Conservation (phyloP, 2,329 filamentous ascomycete genomes). For the Diplodia seriata region DNA sequence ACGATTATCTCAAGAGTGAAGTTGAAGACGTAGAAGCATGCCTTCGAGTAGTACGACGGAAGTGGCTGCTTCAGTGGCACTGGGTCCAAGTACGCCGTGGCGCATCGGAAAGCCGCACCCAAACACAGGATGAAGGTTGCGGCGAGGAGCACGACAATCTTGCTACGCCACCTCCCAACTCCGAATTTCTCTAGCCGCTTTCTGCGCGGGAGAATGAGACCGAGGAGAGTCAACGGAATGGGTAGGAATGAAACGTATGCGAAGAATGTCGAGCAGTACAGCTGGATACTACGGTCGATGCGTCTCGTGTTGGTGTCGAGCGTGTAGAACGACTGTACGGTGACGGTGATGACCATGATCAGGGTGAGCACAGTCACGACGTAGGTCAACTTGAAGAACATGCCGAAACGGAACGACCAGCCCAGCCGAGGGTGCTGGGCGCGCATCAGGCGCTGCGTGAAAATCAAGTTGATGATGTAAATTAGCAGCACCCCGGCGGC, state of each 20-base stretch:
- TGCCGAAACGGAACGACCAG: constrained; percentile 65
- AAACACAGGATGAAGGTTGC: constrained; percentile 67
- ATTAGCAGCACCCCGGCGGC: constrained; percentile 76
- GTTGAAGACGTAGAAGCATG: constrained; percentile 81
- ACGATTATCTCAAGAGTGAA: constrained; percentile 76
- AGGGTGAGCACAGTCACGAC: constrained; percentile 65
- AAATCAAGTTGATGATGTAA: constrained; percentile 79
- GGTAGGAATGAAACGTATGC: constrained; percentile 72
- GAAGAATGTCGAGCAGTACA: constrained; percentile 68
- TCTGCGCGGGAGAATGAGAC: constrained; percentile 55
- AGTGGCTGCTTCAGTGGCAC: constrained; percentile 58
- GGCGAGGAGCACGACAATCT: constrained; percentile 68
- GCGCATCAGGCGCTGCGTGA: constrained; percentile 76
- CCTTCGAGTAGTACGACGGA: constrained; percentile 74
- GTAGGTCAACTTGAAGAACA: constrained; percentile 65
- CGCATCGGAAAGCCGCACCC: constrained; percentile 73
- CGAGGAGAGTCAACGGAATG: constrained; percentile 61
- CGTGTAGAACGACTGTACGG: constrained; percentile 72
- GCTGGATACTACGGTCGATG: constrained; percentile 68
- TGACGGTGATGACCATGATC: constrained; percentile 69
- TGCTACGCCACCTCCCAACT: constrained; percentile 68
- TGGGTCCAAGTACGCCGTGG: constrained; percentile 60
- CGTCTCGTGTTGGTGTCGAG: constrained; percentile 57
- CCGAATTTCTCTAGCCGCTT: constrained; percentile 66
- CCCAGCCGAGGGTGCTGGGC: constrained; percentile 74